A percentile compares a stretch with the other conserved stretches of the same genome.
These are phyloP conservation scores for Cyclotella baltica DNA, from an alignment of 108 stramenopile genomes.

Conservation along the genomic window DNA sequence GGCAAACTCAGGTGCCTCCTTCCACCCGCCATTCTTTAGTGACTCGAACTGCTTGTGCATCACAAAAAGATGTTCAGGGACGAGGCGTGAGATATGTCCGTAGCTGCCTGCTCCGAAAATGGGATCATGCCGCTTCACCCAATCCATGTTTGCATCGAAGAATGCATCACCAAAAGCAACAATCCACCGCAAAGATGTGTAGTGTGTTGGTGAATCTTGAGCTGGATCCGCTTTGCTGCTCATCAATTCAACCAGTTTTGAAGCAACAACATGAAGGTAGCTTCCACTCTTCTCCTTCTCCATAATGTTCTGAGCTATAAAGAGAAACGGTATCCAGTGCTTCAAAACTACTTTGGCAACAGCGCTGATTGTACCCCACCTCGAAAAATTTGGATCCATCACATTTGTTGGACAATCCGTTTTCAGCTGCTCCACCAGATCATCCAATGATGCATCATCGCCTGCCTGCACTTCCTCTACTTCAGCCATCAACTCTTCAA, in stretches of 20 bases:
- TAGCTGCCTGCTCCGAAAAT: not conserved
- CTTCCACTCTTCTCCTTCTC: not conserved
- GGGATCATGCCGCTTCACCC: not conserved
- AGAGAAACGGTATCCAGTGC: not conserved
- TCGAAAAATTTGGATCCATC: not conserved
- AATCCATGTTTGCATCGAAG: not conserved
- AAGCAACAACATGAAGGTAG: not conserved
- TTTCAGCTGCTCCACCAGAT: not conserved
- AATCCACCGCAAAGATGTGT: not conserved
- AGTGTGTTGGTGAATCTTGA: not conserved
- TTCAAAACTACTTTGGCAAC: not conserved
- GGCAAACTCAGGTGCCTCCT: not conserved
- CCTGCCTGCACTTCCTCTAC: not conserved
- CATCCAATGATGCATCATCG: not conserved
- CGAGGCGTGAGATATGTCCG: not conserved
- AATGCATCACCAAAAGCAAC: not conserved
- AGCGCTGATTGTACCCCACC: not conserved
- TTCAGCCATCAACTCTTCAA: not conserved
- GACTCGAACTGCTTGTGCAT: not conserved
- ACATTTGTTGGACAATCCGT: constrained; percentile 1
- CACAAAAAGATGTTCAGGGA: too few relatives aligned
- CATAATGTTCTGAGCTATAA: not conserved
- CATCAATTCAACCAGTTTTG: not conserved
- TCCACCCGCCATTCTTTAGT: not conserved
- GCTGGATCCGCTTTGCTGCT: not conserved